Percentiles rank a stretch among this genome's conserved stretches.
phyloP scores from a whole-genome alignment of 148 eudicot genomes.

The Polygonum maritimum region DNA sequence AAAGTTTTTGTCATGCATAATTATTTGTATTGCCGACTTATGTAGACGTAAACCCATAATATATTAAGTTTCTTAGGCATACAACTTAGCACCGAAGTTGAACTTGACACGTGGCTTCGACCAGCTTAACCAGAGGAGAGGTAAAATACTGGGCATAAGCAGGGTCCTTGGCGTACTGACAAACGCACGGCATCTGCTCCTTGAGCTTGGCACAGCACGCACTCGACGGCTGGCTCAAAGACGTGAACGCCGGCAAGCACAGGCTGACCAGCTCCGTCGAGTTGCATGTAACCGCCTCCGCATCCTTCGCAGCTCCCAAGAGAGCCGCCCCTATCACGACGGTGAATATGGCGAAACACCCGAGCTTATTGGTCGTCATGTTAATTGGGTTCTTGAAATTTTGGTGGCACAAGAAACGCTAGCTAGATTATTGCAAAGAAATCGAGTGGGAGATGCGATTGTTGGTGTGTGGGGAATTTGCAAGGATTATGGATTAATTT shows the following conservation, averaged over 20 bases:
- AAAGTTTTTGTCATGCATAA: no score
- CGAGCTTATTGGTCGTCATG: neutral
- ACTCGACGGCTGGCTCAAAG: conserved; percentile 22
- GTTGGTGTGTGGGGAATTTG: neutral
- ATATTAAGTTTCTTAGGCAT: neutral
- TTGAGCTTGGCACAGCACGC: conserved; percentile 41
- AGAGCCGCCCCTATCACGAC: neutral
- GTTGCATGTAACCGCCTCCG: conserved; percentile 28
- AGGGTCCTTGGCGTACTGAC: conserved; percentile 45
- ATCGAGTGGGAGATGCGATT: neutral
- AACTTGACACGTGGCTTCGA: conserved; percentile 4
- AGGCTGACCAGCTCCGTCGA: conserved; percentile 21
- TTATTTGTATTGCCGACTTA: no score
- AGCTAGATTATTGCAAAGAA: no score
- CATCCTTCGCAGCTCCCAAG: neutral
- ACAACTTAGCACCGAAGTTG: neutral
- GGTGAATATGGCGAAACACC: neutral
- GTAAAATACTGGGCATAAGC: conserved; percentile 27
- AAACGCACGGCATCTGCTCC: conserved; percentile 54
- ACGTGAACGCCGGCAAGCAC: conserved; percentile 29
- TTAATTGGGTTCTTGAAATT: no score
- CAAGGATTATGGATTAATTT: neutral
- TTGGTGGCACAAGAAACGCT: no score
- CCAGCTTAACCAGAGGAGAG: conserved; percentile 37
- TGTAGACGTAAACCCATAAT: no score